Base-by-base conservation (phyloP, 2,329 filamentous ascomycete species). In the Xylaria sp. region DNA sequence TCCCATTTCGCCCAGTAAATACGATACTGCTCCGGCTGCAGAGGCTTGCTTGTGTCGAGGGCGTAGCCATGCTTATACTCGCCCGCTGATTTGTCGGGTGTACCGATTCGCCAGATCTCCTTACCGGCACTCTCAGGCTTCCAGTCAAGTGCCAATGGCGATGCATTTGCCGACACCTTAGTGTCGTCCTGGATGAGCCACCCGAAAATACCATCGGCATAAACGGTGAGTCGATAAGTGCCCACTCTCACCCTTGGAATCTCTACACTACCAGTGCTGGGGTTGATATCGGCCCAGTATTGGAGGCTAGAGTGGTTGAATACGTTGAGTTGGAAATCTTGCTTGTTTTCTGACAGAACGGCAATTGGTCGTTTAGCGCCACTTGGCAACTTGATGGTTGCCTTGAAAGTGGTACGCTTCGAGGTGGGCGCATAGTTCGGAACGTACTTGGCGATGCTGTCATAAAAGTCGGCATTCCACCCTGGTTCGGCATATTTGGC, bases 81-180 rank as follows among this genome's bases (percentile, higher is more conserved):
- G 15, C 86, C 87, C 1, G 81, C 80, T 3, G 80, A 83, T 68
- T 87, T 87, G 66, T 89, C 87, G 0, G 87, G 87, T 0, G 78
- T 85, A 2, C 87, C 87, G 53, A 90, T 83, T 17, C 87, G 80
- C 82, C 84, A 90, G 56, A 90, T 73, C 67, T 90, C 87, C 0
- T 70, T 47, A 31, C 60, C 63, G 3, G 63, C 60, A 33, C 21
- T 55, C 33, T 62, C 60, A 4, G 60, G 41, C 23, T 25, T 23
- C 61, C 61, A 62, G 25, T 25, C 17, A 19, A 55, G 46, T 4
- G 17, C 3, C 6, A 23, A 10, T 1, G 44, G 23, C 7, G 37
- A 17, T 4, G 49, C 11, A n/a, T 11, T 41, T 9, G 49, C 23
- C 3, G 60, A 54, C 29, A 62, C 44, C 10, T 31, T 10, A 4